phyloP scores from a whole-genome alignment of 257 asterid genomes.

The Verbascum thapsus region DNA sequence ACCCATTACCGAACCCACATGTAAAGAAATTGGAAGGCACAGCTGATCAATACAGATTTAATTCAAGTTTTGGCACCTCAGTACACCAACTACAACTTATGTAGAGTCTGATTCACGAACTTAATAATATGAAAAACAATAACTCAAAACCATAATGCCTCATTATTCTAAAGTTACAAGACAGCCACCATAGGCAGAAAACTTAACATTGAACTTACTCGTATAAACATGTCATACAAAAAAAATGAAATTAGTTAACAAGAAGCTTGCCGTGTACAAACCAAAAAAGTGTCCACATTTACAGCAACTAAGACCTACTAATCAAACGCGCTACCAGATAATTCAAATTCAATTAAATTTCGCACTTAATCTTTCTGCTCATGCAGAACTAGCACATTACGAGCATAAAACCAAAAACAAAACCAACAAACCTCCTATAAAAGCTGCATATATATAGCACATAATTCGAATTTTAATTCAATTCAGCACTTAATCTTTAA shows the following conservation, averaged over 20 bases:
- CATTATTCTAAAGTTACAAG: background rate
- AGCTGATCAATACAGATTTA: conserved; percentile 9
- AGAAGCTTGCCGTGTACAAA: background rate
- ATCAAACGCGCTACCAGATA: conserved; percentile 6
- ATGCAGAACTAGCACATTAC: conserved; percentile 1
- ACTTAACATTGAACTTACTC: background rate
- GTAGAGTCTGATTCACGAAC: background rate
- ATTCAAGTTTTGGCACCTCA: conserved; percentile 16
- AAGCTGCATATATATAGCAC: conserved; percentile 13
- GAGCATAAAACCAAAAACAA: conserved; percentile 6
- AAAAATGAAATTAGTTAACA: background rate
- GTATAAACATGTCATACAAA: conserved; percentile 1
- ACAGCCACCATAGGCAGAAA: background rate
- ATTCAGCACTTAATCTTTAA: too few species aligned
- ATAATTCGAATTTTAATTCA: too few species aligned
- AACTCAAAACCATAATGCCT: background rate
- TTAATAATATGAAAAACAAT: conserved; percentile 9
- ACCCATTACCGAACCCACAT: background rate
- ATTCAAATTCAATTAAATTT: conserved; percentile 14
- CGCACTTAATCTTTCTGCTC: background rate
- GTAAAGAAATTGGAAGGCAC: background rate
- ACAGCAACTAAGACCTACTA: conserved; percentile 17
- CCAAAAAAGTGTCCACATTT: background rate
- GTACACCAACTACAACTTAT: conserved; percentile 1
- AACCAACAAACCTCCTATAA: conserved; percentile 11